Percentiles rank a stretch among this genome's conserved stretches.
phyloP scores from a whole-genome alignment of 106 monocot species.

The Platanthera guangdongensis region DNA sequence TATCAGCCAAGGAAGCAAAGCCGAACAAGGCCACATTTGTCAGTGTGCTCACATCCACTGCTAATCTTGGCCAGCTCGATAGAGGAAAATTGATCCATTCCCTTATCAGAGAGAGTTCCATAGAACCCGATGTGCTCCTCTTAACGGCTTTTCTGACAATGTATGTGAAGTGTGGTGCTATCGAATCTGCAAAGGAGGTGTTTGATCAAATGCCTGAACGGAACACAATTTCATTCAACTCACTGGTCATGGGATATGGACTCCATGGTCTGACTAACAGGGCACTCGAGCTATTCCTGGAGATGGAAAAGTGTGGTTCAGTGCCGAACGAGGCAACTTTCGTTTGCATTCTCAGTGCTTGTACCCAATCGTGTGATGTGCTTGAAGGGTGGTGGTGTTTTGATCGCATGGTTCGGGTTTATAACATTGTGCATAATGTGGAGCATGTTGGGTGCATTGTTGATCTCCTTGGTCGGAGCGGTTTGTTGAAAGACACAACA shows the following conservation, averaged over 20 bases:
- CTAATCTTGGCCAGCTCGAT: slow-evolving; percentile 37
- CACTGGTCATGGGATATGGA: slow-evolving; percentile 63
- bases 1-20: slow-evolving; percentile 6
- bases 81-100: slow-evolving; percentile 61
- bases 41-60: slow-evolving; percentile 56
- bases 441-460: slow-evolving; percentile 74
- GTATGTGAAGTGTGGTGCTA: slow-evolving; percentile 73
- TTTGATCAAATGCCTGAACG: slow-evolving; percentile 48
- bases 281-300: slow-evolving; percentile 47
- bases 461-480: slow-evolving; percentile 56
- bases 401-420: slow-evolving; percentile 36
- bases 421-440: slow-evolving; percentile 38
- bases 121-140: slow-evolving; percentile 40
- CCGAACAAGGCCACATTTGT: slow-evolving; percentile 62
- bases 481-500: slow-evolving; percentile 34
- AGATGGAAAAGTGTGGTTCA: slow-evolving; percentile 48
- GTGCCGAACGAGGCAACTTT: slow-evolving; percentile 54
- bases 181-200: slow-evolving; percentile 32
- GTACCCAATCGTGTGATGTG: slow-evolving; percentile 41
- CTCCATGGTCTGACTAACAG: slow-evolving; percentile 38
- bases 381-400: slow-evolving; percentile 74
- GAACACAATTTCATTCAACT: slow-evolving; percentile 51
- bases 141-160: slow-evolving; percentile 57
- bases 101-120: slow-evolving; percentile 16
- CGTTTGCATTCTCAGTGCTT: slow-evolving; percentile 55